These are phyloP conservation scores for Russula brevipes DNA, from an alignment of 768 basidiomycete genomes.

Conservation along the genomic window DNA sequence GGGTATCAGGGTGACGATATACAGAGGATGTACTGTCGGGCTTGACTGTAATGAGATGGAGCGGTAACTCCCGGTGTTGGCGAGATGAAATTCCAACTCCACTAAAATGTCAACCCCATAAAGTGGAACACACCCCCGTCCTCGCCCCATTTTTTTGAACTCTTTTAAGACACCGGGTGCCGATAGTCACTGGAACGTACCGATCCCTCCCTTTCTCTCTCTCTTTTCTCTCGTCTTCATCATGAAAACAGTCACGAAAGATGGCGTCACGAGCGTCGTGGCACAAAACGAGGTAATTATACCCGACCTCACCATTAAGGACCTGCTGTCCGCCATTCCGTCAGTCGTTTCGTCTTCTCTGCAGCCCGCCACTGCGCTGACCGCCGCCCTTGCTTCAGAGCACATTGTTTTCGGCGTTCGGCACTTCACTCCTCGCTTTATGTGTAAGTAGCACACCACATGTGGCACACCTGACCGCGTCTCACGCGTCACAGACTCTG, in stretches of 20 bases:
- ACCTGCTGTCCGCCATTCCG: conserved; percentile 80
- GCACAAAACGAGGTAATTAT: conserved; percentile 62
- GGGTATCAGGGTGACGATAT: neutral
- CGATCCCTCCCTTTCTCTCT: neutral
- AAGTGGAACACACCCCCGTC: neutral
- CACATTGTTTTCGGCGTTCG: conserved; percentile 89
- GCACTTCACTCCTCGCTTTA: conserved; percentile 74
- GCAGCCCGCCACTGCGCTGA: neutral
- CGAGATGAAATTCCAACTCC: neutral
- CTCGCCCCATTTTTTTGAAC: neutral
- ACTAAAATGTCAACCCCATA: neutral
- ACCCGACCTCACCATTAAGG: conserved; percentile 84
- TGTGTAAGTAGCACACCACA: conserved; percentile 46
- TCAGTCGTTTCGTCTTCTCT: conserved; percentile 36
- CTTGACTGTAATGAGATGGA: too few species aligned
- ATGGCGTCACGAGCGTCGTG: conserved; percentile 27
- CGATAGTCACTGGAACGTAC: too few species aligned
- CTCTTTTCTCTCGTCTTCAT: neutral
- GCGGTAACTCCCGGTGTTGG: too few species aligned
- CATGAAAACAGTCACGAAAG: conserved; percentile 25
- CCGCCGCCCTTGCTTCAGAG: conserved; percentile 34
- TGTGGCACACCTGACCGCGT: conserved; percentile 5
- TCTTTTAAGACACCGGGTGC: neutral
- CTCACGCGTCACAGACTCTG: conserved; percentile 47
- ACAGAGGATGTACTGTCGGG: too few species aligned